Evolutionary conservation across 2,329 filamentous ascomycete genomes (phyloP), one percentile per base, ranked within the genome.

Genomic region (Lecanoromycetidae sp.): DNA sequence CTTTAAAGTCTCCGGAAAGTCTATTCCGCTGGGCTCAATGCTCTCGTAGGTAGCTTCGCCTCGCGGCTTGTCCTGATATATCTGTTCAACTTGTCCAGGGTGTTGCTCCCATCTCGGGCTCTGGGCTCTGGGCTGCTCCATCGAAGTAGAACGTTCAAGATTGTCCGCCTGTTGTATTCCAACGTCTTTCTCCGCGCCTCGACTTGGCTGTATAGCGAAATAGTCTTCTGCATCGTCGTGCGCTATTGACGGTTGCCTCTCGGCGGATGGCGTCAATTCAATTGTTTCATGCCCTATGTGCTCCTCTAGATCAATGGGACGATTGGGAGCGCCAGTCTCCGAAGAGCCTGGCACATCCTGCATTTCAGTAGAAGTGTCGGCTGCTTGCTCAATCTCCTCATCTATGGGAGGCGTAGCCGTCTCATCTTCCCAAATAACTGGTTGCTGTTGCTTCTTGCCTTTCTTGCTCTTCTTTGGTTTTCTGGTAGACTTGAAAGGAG

Each of bases 381-480:
- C n/a, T 15, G 25, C n/a, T 37, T 17, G 35, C 26, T 38, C 40
- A 23, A 6, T 48, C n/a, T 42, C 41, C 10, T 22, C 27, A 25
- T 46, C 35, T 10, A 26, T 10, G 6, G 36, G 36, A 20, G 42
- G 34, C 22, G 44, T 38, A n/a, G 49, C 34, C 15, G 43, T 45
- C 30, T 47, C 47, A 20, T 50, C 50, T 23, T 52, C 50, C 47
- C 46, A 46, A 23, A 45, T 43, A 13, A 48, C n/a, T 5, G 44
- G 44, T 35, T 54, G 41, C 43, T 49, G 32, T 32, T 36, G 26
- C 27, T 46, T 42, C 17, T 49, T 54, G 39, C 37, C 32, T 35
- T 54, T 52, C 39, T 54, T 52, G 30, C 44, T 36, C 29, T 50
- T 55, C 36, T 51, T 55, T 8, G 15, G 20, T 45, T 50, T 55